Evolutionary conservation across 2,329 filamentous ascomycete genomes (phyloP).

Genomic region (Cladophialophora carrionii): DNA sequence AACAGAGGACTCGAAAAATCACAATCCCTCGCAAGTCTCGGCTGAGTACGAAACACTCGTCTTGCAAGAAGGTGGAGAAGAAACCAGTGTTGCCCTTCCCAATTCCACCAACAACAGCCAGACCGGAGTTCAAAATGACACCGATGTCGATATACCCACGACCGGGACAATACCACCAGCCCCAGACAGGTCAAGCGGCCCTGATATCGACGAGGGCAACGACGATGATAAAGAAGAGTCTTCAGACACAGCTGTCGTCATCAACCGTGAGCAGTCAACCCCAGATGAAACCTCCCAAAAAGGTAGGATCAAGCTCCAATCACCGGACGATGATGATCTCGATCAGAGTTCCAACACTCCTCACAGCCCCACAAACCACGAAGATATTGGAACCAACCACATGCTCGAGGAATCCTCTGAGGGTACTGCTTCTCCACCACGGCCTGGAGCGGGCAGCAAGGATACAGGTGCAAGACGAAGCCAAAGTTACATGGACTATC

Average conservation of each 20-base stretch:
- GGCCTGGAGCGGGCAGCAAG: constrained; percentile 19
- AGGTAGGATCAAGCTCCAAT: constrained; percentile 4
- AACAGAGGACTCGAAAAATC: not conserved
- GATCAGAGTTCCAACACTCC: constrained; percentile 5
- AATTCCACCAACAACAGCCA: not conserved
- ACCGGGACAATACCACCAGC: not conserved
- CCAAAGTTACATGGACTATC: constrained; percentile 33
- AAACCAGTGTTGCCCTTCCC: not conserved
- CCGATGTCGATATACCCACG: not conserved
- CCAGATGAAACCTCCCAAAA: not conserved
- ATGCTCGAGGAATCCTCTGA: not conserved
- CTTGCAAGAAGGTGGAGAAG: constrained; percentile 4
- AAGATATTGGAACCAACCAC: constrained; percentile 17
- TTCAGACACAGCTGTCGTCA: not conserved
- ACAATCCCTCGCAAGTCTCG: not conserved
- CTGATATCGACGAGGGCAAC: not conserved
- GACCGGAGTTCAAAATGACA: not conserved
- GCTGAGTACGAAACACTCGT: constrained; percentile 1
- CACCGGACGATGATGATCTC: constrained; percentile 11
- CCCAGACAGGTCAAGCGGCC: not conserved
- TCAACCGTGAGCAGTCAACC: too few species aligned
- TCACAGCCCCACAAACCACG: constrained; percentile 23
- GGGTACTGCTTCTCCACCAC: constrained; percentile 19
- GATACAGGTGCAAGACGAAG: constrained; percentile 16
- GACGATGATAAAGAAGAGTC: not conserved